Percentiles rank a stretch among this genome's conserved stretches.
Conservation (phyloP, 306 rosid genomes). For the Cucurbita moschata region DNA sequence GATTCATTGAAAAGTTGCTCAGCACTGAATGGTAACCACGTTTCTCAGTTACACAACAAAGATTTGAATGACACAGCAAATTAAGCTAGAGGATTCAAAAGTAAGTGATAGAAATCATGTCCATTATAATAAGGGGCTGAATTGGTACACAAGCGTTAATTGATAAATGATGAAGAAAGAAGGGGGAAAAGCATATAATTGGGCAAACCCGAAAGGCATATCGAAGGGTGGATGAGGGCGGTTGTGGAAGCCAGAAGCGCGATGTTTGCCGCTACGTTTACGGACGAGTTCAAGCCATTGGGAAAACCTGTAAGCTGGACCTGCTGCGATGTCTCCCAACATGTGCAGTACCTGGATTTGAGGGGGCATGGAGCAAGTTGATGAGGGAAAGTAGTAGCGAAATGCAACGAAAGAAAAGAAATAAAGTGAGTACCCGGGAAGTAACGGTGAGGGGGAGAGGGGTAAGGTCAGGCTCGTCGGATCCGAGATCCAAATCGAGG, state of each 20-base stretch:
- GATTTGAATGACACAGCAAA: neutral
- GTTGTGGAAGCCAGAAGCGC: conserved; percentile 60
- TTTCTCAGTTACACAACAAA: neutral
- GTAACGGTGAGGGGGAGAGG: conserved; percentile 65
- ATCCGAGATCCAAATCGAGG: conserved; percentile 22
- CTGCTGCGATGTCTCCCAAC: conserved; percentile 80
- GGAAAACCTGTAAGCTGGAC: conserved; percentile 65
- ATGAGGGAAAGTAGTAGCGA: neutral
- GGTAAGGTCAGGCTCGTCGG: conserved; percentile 34
- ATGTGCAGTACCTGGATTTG: conserved; percentile 56
- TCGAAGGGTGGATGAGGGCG: conserved; percentile 12
- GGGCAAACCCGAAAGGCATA: conserved; percentile 41
- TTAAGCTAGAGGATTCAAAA: neutral
- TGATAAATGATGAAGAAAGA: neutral
- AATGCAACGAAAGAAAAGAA: neutral
- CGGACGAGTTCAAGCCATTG: conserved; percentile 95
- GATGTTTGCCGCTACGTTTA: conserved; percentile 44
- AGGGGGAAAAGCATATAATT: neutral
- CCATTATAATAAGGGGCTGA: neutral
- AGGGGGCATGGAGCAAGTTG: neutral
- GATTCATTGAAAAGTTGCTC: conserved; percentile 27
- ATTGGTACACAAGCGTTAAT: neutral
- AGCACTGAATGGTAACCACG: conserved; percentile 27
- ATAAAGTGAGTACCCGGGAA: conserved; percentile 42
- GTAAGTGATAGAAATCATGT: neutral